Percentiles rank a stretch among this genome's conserved stretches.
These are phyloP conservation scores for Teratosphaeria viscida DNA, from an alignment of 2,329 filamentous ascomycete genomes.

Conservation along the genomic window DNA sequence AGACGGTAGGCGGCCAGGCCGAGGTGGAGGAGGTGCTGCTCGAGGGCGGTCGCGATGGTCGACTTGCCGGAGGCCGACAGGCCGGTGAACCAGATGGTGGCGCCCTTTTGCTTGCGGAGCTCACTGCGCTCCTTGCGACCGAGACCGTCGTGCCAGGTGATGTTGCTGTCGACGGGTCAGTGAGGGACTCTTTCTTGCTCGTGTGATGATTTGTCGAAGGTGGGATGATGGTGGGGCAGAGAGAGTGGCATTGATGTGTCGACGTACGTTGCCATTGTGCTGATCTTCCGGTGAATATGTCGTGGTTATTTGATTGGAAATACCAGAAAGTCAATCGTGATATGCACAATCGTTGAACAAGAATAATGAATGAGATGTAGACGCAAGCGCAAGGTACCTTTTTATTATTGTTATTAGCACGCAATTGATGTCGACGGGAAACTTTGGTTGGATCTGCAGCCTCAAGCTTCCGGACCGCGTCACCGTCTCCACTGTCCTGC, in stretches of 20 bases:
- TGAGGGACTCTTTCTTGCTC: background rate
- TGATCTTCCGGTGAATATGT: background rate
- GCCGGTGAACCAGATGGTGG: slow-evolving; percentile 96
- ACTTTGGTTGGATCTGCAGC: background rate
- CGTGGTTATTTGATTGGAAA: background rate
- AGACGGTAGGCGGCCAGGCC: slow-evolving; percentile 79
- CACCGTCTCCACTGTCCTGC: background rate
- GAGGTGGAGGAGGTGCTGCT: slow-evolving; percentile 88
- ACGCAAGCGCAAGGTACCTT: background rate
- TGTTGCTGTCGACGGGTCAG: slow-evolving; percentile 51
- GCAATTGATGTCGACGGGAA: background rate
- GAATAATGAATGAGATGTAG: background rate
- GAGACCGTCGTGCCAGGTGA: slow-evolving; percentile 79
- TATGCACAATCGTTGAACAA: background rate
- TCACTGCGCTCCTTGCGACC: slow-evolving; percentile 65
- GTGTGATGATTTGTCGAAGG: background rate
- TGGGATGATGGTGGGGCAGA: slow-evolving; percentile 1
- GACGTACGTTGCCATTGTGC: background rate
- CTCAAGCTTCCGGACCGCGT: background rate
- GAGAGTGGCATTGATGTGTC: background rate
- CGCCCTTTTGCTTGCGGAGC: slow-evolving; percentile 71
- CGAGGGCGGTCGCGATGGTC: slow-evolving; percentile 88
- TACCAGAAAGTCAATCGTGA: background rate
- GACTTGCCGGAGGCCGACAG: slow-evolving; percentile 95
- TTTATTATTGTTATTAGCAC: background rate